Evolutionary conservation across 176 grass and related monocot genomes (phyloP).

Genomic region (Carex pumila): DNA sequence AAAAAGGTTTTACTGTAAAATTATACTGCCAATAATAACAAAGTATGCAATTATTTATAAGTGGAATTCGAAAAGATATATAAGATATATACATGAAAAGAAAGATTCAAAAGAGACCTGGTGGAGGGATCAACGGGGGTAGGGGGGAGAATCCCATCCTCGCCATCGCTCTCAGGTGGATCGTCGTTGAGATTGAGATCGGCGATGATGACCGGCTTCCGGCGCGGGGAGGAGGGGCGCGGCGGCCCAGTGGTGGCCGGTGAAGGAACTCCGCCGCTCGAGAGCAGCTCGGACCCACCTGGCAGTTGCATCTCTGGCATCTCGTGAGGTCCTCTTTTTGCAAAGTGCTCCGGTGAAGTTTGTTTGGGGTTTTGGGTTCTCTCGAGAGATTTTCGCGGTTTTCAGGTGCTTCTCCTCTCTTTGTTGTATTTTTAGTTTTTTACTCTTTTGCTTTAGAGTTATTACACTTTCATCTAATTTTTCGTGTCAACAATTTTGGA

Average conservation of each 20-base stretch:
- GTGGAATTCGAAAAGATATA: background rate
- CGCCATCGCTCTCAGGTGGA: conserved; percentile 75
- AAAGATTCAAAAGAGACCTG: conserved; percentile 26
- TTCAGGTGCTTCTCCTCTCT: background rate
- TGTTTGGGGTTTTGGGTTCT: conserved; percentile 9
- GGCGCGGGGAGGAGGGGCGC: conserved; percentile 26
- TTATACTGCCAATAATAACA: background rate
- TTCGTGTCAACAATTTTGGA: too few relatives aligned
- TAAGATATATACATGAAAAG: background rate
- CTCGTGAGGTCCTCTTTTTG: background rate
- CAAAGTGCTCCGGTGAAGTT: background rate
- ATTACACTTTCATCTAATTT: background rate
- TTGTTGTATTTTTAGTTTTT: background rate
- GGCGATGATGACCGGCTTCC: conserved; percentile 51
- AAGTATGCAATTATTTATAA: background rate
- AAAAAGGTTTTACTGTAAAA: background rate
- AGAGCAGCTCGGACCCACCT: background rate
- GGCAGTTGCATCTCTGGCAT: conserved; percentile 18
- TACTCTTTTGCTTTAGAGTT: background rate
- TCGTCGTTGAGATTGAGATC: conserved; percentile 91
- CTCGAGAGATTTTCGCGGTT: background rate
- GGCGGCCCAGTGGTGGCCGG: conserved; percentile 8
- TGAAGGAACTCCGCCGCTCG: background rate
- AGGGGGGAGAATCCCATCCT: conserved; percentile 50
- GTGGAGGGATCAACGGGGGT: conserved; percentile 25